Conservation (phyloP, 2,329 filamentous ascomycete species). For the Alternaria sp. region DNA sequence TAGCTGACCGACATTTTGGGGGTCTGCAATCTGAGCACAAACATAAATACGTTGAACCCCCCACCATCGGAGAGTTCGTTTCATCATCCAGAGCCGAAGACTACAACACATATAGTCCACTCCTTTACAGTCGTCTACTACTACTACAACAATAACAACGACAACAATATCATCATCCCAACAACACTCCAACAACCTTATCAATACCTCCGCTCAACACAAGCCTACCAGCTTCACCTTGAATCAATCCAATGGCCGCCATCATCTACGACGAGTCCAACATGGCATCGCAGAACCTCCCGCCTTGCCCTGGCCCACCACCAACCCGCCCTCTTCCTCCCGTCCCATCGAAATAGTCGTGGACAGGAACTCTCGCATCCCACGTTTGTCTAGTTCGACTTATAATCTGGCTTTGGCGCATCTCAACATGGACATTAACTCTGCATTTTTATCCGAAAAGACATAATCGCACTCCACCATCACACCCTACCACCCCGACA, state of each 20-base stretch:
- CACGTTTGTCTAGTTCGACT: conserved; percentile 29
- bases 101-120: conserved; percentile 31
- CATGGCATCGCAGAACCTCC: conserved; percentile 54
- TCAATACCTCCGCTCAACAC: conserved; percentile 19
- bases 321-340: conserved; percentile 59
- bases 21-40: conserved; percentile 48
- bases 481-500: conserved; percentile 31
- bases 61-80: conserved; percentile 43
- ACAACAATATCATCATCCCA: conserved; percentile 20
- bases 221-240: conserved; percentile 16
- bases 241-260: conserved; percentile 43
- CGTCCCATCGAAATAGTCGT: conserved; percentile 54
- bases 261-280: conserved; percentile 50
- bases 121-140: conserved; percentile 21
- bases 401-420: conserved; percentile 40
- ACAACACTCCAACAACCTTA: conserved; percentile 15
- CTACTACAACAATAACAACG: conserved; percentile 6
- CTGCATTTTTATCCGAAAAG: conserved; percentile 24
- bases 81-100: conserved; percentile 45
- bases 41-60: conserved; percentile 52
- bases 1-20: conserved; percentile 54
- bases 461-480: conserved; percentile 22
- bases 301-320: conserved; percentile 59
- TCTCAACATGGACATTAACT: conserved; percentile 33
- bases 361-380: conserved; percentile 1